phyloP scores from a whole-genome alignment of 805 yeast genomes.

The Lachancea thermotolerans region DNA sequence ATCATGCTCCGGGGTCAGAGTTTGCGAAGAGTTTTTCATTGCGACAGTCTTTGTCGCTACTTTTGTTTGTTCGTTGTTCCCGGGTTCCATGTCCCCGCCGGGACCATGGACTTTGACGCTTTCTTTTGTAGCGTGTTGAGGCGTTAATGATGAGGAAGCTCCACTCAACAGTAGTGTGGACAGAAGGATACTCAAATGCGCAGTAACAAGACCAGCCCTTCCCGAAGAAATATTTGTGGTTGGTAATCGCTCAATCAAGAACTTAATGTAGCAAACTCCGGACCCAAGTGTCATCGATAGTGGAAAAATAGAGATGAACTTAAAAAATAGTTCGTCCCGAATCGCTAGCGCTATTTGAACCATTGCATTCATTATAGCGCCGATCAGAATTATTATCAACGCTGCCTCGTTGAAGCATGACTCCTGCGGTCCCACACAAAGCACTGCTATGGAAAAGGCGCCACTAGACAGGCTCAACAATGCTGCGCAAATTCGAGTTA shows the following conservation, averaged over 20 bases:
- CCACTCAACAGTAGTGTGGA: background rate
- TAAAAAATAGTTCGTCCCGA: background rate
- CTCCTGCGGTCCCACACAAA: background rate
- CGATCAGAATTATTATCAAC: background rate
- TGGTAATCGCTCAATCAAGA: background rate
- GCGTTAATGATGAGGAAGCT: too few relatives aligned
- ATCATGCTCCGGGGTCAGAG: conserved; percentile 29
- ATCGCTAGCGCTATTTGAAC: background rate
- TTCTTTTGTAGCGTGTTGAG: too few relatives aligned
- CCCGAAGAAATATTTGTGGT: background rate
- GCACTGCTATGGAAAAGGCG: background rate
- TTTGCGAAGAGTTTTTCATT: conserved; percentile 30
- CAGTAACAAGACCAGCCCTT: background rate
- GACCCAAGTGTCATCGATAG: background rate
- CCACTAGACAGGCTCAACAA: background rate
- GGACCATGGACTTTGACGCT: too few relatives aligned
- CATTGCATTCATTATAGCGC: background rate
- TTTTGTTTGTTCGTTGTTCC: background rate
- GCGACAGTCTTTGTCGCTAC: conserved; percentile 16
- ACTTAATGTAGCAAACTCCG: background rate
- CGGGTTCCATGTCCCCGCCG: too few relatives aligned
- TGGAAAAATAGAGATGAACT: background rate
- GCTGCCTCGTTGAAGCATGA: background rate
- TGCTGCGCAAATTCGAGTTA: background rate
- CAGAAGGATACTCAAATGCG: background rate